A percentile compares a stretch with the other conserved stretches of the same genome.
Conservation (phyloP, 2,329 filamentous ascomycete genomes). For the Bipolaris victoriae region DNA sequence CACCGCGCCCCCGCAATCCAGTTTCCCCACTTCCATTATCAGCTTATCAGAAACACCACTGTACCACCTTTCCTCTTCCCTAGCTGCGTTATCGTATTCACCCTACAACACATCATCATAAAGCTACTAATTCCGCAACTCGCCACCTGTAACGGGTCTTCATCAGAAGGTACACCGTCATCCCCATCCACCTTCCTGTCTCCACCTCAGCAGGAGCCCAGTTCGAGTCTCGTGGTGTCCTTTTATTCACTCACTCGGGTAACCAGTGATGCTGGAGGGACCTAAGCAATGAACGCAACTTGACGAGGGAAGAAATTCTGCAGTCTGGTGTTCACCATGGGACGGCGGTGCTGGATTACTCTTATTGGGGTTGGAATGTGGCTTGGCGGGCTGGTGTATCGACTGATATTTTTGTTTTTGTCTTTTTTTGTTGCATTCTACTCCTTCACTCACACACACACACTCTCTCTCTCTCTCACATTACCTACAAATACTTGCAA, state of each 20-base stretch:
- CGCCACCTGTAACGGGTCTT: constrained; percentile 46
- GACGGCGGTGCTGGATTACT: constrained; percentile 52
- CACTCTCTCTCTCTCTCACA: too few relatives aligned
- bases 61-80: background rate
- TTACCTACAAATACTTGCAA: too few relatives aligned
- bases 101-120: constrained; percentile 1
- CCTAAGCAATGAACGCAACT: constrained; percentile 52
- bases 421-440: constrained; percentile 2
- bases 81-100: too few relatives aligned
- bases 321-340: constrained; percentile 51
- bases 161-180: constrained; percentile 45
- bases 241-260: constrained; percentile 48
- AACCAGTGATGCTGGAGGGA: constrained; percentile 51
- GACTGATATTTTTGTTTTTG: constrained; percentile 44
- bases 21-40: too few relatives aligned
- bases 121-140: background rate
- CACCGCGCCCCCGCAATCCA: too few relatives aligned
- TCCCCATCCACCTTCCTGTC: constrained; percentile 41
- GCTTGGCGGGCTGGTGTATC: constrained; percentile 45
- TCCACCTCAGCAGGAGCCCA: constrained; percentile 47
- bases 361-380: constrained; percentile 44
- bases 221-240: constrained; percentile 52
- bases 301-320: constrained; percentile 53
- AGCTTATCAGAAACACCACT: too few relatives aligned
- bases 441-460: too few relatives aligned